phyloP scores from a whole-genome alignment of 1,284 basidiomycete species.

The Melampsora americana region DNA sequence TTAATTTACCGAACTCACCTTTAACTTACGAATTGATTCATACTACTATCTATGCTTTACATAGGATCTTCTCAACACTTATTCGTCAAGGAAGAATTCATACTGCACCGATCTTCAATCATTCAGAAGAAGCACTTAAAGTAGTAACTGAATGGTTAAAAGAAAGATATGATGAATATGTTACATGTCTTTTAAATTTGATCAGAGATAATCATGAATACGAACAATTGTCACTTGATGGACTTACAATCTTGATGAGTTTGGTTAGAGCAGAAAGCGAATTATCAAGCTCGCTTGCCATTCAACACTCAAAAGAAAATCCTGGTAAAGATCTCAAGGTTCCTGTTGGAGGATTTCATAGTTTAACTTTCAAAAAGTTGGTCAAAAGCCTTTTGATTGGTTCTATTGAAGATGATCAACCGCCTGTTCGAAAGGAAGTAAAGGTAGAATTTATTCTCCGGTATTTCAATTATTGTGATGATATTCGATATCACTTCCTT shows the following conservation, averaged over 20 bases:
- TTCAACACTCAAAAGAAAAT: background rate
- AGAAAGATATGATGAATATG: conserved; percentile 47
- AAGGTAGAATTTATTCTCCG: conserved; percentile 65
- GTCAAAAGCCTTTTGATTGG: conserved; percentile 64
- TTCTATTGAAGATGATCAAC: conserved; percentile 58
- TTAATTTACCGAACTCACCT: conserved; percentile 44
- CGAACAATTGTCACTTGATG: conserved; percentile 46
- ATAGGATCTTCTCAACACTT: conserved; percentile 71
- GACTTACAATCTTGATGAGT: conserved; percentile 30
- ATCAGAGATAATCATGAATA: conserved; percentile 46
- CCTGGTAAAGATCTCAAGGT: conserved; percentile 36
- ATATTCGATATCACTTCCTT: conserved; percentile 88
- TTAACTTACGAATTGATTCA: conserved; percentile 61
- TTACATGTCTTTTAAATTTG: conserved; percentile 46
- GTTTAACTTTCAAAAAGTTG: conserved; percentile 67
- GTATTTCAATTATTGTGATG: conserved; percentile 70
- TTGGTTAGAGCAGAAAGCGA: conserved; percentile 26
- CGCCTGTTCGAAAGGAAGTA: conserved; percentile 62
- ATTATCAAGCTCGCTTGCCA: background rate
- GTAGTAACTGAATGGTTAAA: conserved; percentile 50
- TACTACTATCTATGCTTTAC: conserved; percentile 75
- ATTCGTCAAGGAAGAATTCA: conserved; percentile 64
- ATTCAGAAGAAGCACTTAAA: conserved; percentile 46
- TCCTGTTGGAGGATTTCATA: conserved; percentile 62
- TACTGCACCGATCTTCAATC: conserved; percentile 49